A percentile compares a stretch with the other conserved stretches of the same genome.
These are phyloP conservation scores for Microdochium trichocladiopsis DNA, from an alignment of 2,329 filamentous ascomycete species.

Conservation along the genomic window DNA sequence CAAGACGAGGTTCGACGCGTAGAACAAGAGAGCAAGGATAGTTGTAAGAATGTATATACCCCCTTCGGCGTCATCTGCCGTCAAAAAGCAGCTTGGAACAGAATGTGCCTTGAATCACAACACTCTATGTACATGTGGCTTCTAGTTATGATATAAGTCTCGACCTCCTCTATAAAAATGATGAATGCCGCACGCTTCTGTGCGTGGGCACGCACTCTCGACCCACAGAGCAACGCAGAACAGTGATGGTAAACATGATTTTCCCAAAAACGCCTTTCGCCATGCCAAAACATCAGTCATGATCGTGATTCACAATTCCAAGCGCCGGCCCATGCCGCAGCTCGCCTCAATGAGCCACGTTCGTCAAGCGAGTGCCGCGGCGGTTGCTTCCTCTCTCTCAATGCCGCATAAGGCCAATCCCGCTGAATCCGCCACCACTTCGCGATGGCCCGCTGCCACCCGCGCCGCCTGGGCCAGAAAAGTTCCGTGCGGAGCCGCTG, in stretches of 20 bases:
- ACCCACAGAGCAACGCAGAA: not conserved
- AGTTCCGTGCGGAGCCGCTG: conserved; percentile 3
- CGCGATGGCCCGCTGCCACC: conserved; percentile 5
- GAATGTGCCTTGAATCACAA: too few species aligned
- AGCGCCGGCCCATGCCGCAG: not conserved
- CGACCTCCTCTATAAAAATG: not conserved
- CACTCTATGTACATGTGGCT: not conserved
- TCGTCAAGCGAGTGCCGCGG: too few species aligned
- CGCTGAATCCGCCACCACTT: conserved; percentile 12
- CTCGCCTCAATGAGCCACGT: too few species aligned
- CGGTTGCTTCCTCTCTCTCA: too few species aligned
- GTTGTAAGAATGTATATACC: too few species aligned
- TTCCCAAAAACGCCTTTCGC: not conserved
- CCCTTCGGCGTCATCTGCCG: too few species aligned
- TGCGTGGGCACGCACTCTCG: too few species aligned
- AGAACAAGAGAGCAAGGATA: conserved; percentile 1
- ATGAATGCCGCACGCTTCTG: not conserved
- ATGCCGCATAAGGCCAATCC: conserved; percentile 22
- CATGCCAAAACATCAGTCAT: not conserved
- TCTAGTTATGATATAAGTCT: not conserved
- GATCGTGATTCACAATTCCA: not conserved
- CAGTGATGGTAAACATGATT: not conserved
- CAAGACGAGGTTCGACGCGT: conserved; percentile 26
- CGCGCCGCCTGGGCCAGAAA: conserved; percentile 1
- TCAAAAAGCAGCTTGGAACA: too few species aligned